Evolutionary conservation across 2,329 filamentous ascomycete genomes (phyloP).

Genomic region (Aureobasidium sp.): DNA sequence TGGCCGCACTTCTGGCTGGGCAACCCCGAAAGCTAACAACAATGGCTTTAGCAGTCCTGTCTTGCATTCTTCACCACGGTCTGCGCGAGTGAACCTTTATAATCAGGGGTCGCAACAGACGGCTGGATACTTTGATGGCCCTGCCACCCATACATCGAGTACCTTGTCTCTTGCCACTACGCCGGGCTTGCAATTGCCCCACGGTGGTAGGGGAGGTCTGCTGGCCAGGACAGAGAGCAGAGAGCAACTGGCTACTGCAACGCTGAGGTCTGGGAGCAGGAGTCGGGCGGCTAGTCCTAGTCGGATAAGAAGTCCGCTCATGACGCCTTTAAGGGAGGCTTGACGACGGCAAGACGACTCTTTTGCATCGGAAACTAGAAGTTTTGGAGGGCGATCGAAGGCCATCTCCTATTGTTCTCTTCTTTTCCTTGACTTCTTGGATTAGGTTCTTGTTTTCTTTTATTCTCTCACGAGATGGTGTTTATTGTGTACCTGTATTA

Average conservation of each 20-base stretch:
- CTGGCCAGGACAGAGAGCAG: slow-evolving; percentile 78
- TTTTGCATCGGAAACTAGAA: neutral
- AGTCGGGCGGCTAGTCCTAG: slow-evolving; percentile 43
- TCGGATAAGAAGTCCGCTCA: slow-evolving; percentile 19
- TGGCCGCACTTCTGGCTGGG: slow-evolving; percentile 59
- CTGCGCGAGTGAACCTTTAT: slow-evolving; percentile 27
- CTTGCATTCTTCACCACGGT: slow-evolving; percentile 10
- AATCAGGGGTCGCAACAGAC: neutral
- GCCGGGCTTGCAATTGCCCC: neutral
- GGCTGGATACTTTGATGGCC: slow-evolving; percentile 1
- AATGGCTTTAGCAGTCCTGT: slow-evolving; percentile 16
- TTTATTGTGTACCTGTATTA: neutral
- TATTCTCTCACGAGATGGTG: neutral
- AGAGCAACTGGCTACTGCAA: slow-evolving; percentile 57
- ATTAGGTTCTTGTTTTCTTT: neutral
- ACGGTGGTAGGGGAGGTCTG: slow-evolving; percentile 48
- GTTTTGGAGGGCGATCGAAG: neutral
- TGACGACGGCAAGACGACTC: neutral
- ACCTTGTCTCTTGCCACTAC: neutral
- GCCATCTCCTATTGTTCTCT: neutral
- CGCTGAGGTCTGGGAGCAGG: slow-evolving; percentile 46
- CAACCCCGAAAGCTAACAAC: slow-evolving; percentile 54
- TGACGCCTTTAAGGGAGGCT: neutral
- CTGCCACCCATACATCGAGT: neutral
- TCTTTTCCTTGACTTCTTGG: neutral